Percentiles rank a stretch among this genome's conserved stretches.
Conservation (phyloP, 78 protist genomes). For the Dictyostelium intermedium region DNA sequence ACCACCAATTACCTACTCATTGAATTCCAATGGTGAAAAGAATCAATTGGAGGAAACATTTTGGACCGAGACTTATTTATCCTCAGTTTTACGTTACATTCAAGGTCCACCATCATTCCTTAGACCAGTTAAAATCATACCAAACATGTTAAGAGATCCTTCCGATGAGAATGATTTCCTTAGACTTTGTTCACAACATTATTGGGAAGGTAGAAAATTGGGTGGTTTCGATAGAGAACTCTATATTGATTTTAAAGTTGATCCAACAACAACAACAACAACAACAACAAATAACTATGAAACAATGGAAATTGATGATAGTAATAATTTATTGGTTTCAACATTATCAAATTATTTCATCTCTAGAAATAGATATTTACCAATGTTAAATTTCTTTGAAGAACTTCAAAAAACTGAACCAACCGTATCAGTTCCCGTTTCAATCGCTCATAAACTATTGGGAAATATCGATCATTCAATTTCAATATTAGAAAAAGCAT, state of each 20-base stretch:
- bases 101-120: conserved; percentile 28
- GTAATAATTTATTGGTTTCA: conserved; percentile 50
- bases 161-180: conserved; percentile 29
- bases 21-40: conserved; percentile 25
- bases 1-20: conserved; percentile 19
- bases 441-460: conserved; percentile 4
- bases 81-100: conserved; percentile 30
- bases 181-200: conserved; percentile 31
- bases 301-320: conserved; percentile 46
- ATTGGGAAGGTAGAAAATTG: conserved; percentile 68
- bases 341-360: conserved; percentile 18
- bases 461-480: neutral
- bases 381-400: conserved; percentile 37
- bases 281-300: neutral
- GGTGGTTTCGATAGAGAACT: conserved; percentile 52
- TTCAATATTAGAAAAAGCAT: neutral
- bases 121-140: conserved; percentile 41
- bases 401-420: conserved; percentile 58
- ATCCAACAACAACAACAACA: neutral
- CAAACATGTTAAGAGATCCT: neutral
- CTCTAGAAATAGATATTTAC: conserved; percentile 38
- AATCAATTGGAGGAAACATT: conserved; percentile 50
- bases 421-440: conserved; percentile 16
- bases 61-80: conserved; percentile 50
- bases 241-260: neutral